phyloP scores from a whole-genome alignment of 345 rosid genomes.

The Murraya paniculata region DNA sequence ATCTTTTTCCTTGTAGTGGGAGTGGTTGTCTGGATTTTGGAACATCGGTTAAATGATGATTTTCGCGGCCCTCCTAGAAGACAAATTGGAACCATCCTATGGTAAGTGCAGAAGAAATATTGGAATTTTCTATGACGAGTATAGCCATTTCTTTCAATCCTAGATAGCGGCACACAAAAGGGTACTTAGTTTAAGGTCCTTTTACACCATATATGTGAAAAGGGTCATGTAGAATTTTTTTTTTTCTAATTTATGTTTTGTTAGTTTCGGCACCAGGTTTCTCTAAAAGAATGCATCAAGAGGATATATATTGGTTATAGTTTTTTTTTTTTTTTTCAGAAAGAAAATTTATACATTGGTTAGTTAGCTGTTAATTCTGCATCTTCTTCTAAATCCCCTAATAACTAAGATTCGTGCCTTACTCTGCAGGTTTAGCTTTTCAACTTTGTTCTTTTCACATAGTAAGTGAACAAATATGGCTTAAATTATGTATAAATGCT shows the following conservation, averaged over 20 bases:
- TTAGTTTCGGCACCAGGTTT: too few species aligned
- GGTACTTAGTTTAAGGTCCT: not conserved
- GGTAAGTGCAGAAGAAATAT: constrained; percentile 13
- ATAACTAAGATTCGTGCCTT: not conserved
- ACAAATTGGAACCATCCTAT: constrained; percentile 20
- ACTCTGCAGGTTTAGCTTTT: constrained; percentile 22
- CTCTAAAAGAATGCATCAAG: not conserved
- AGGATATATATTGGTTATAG: not conserved
- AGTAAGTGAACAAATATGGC: constrained; percentile 7
- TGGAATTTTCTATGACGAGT: not conserved
- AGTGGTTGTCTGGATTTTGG: constrained; percentile 27
- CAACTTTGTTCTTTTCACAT: constrained; percentile 19
- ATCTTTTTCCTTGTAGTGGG: constrained; percentile 21
- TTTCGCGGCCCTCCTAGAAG: constrained; percentile 29
- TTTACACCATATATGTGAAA: not conserved
- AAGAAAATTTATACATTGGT: too few species aligned
- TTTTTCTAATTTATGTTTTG: too few species aligned
- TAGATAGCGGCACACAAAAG: not conserved
- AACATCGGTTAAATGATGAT: constrained; percentile 28
- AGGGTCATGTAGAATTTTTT: not conserved
- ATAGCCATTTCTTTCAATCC: not conserved
- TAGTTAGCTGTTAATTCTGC: not conserved
- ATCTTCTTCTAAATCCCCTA: not conserved
- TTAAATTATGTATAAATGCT: not conserved
- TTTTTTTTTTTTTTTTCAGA: not conserved